Base-by-base conservation (phyloP, 192 early-diverging fungal species). In the Coemansia furcata region DNA sequence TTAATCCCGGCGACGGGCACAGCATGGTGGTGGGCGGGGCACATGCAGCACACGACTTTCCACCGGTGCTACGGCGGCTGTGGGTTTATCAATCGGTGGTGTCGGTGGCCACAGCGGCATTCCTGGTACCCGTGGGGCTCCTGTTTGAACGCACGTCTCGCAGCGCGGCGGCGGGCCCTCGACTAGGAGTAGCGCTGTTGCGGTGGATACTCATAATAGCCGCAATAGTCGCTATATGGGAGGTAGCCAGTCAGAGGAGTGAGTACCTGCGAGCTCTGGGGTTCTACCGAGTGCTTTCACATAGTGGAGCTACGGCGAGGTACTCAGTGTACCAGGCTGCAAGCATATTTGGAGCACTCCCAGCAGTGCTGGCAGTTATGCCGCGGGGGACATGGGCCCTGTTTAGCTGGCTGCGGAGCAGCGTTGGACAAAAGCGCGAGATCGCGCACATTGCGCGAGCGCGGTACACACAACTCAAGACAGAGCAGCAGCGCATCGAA, bases 361-460 rank as follows among this genome's bases (percentile, higher is more conserved):
- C 78, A 6, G 63, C 50, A 7, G 78, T 81, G 4, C 73, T 76
- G 10, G 63, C 46, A 14, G 68, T 76, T 37, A 67, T 70, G 46
- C 78, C 78, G 9, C 78, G 73, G 23, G 78, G 78, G 14, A 76
- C 78, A 26, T 81, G 78, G 78, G 78, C 78, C 8, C 46, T 81
- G 66, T 76, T 81, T 30, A 65, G 44, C 17, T 81, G 78, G 78
- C 67, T 81, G 33, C 65, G 61, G 29, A 68, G 69, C 60, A 76
- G 73, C 7, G 67, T 81, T 39, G 67, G 70, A 17, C 73, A 73
- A 57, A 70, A 63, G n/a, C 69, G 64, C 4, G 73, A 70, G 60
- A 21, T 72, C 23, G 73, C 70, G 2, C 67, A 59, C n/a, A 29
- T 49, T 44, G 70, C 78, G 17, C 47, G 46, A 52, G 15, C 29